These are phyloP conservation scores for Lasiodiplodia theobromae DNA, from an alignment of 2,329 filamentous ascomycete species.

Conservation along the genomic window DNA sequence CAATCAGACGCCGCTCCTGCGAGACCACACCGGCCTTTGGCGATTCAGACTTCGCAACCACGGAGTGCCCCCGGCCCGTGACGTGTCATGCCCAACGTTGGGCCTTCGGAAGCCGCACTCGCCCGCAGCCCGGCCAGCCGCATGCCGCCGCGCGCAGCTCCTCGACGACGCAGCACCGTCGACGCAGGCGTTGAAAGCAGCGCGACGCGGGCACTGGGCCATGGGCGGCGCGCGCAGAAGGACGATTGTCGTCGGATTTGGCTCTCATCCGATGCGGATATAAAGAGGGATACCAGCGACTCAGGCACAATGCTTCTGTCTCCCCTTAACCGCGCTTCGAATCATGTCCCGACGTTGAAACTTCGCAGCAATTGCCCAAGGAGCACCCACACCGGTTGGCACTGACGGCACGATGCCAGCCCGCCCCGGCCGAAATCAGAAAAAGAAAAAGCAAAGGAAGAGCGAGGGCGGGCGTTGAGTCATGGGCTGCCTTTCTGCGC, in stretches of 20 bases:
- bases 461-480: not conserved
- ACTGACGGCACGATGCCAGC: not conserved
- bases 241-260: conserved; percentile 22
- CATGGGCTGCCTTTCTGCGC: not conserved
- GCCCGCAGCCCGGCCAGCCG: not conserved
- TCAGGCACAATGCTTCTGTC: conserved; percentile 20
- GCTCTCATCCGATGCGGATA: conserved; percentile 16
- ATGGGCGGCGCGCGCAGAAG: not conserved
- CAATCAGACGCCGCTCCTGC: not conserved
- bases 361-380: conserved; percentile 3
- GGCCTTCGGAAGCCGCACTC: not conserved
- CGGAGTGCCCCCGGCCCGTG: not conserved
- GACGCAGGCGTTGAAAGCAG: not conserved
- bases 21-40: not conserved
- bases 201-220: not conserved
- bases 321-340: conserved; percentile 25
- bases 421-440: not conserved
- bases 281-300: conserved; percentile 16
- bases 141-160: not conserved
- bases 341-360: conserved; percentile 24
- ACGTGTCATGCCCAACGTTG: conserved; percentile 16
- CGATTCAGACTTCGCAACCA: conserved; percentile 15
- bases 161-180: not conserved
- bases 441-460: not conserved
- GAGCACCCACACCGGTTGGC: not conserved